Percentiles rank a stretch among this genome's conserved stretches.
Evolutionary conservation across 805 yeast species (phyloP).

Genomic region (Lipomyces oligophaga): DNA sequence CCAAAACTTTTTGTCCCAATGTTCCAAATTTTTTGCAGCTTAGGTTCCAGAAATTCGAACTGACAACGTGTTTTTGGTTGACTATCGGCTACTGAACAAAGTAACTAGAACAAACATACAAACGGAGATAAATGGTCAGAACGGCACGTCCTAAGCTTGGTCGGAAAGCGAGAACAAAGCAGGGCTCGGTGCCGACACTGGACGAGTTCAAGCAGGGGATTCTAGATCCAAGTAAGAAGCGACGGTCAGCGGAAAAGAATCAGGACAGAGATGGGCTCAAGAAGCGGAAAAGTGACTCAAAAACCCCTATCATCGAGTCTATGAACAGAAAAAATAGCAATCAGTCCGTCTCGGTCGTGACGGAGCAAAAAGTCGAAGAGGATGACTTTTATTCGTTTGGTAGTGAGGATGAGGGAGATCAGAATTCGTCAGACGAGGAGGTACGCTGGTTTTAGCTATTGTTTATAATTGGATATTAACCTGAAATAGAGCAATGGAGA

Average conservation of each 20-base stretch:
- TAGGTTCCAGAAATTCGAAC: neutral
- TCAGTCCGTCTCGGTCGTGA: constrained; percentile 12
- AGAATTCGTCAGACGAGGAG: constrained; percentile 42
- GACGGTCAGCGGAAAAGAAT: neutral
- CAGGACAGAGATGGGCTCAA: constrained; percentile 4
- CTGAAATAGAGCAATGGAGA: neutral
- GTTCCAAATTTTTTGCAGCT: neutral
- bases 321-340: constrained; percentile 4
- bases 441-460: constrained; percentile 26
- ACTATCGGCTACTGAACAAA: too few species aligned
- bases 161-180: constrained; percentile 88
- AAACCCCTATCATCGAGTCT: constrained; percentile 18
- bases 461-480: neutral
- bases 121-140: constrained; percentile 16
- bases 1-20: too few species aligned
- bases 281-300: constrained; percentile 33
- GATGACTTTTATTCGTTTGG: constrained; percentile 27
- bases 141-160: constrained; percentile 55
- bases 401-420: constrained; percentile 36
- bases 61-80: neutral
- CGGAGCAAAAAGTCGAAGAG: constrained; percentile 2
- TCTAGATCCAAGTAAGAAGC: constrained; percentile 41
- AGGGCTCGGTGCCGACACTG: constrained; percentile 82
- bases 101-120: too few species aligned
- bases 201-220: constrained; percentile 67